Percentiles rank a stretch among this genome's conserved stretches.
Conservation (phyloP, 371 early-diverging fungal genomes). For the Rhizomucor pusillus region DNA sequence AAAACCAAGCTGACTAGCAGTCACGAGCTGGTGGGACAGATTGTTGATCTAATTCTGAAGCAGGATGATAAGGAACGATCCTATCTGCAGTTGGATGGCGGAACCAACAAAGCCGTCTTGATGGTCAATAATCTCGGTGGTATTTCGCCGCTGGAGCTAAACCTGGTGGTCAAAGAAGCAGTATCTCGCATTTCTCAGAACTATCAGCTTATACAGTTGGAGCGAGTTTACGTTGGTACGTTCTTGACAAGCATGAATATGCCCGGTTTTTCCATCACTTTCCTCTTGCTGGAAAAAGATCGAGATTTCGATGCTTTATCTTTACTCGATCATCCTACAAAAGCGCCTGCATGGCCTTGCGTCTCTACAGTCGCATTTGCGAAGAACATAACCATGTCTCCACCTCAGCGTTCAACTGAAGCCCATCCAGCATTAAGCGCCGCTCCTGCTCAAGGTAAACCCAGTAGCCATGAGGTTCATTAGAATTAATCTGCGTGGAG, state of each 20-base stretch:
- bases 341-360: conserved; percentile 58
- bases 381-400: not conserved
- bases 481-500: no score
- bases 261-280: conserved; percentile 70
- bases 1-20: conserved; percentile 49
- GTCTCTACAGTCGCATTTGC: conserved; percentile 8
- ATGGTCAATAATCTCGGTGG: conserved; percentile 84
- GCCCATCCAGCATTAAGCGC: no score
- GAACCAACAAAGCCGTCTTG: conserved; percentile 43
- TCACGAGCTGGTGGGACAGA: conserved; percentile 43
- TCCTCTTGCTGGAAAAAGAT: conserved; percentile 42
- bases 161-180: conserved; percentile 65
- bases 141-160: conserved; percentile 65
- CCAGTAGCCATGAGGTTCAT: no score
- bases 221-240: conserved; percentile 61
- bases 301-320: conserved; percentile 20
- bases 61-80: conserved; percentile 47
- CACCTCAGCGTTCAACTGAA: not conserved
- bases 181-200: conserved; percentile 28
- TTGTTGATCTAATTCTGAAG: conserved; percentile 56
- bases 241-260: conserved; percentile 78
- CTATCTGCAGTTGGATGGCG: conserved; percentile 24
- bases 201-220: conserved; percentile 32
- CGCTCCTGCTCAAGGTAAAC: conserved; percentile 3
- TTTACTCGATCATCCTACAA: conserved; percentile 46